Evolutionary conservation across 2,329 filamentous ascomycete species (phyloP).

Genomic region (Penicillium thymicola): DNA sequence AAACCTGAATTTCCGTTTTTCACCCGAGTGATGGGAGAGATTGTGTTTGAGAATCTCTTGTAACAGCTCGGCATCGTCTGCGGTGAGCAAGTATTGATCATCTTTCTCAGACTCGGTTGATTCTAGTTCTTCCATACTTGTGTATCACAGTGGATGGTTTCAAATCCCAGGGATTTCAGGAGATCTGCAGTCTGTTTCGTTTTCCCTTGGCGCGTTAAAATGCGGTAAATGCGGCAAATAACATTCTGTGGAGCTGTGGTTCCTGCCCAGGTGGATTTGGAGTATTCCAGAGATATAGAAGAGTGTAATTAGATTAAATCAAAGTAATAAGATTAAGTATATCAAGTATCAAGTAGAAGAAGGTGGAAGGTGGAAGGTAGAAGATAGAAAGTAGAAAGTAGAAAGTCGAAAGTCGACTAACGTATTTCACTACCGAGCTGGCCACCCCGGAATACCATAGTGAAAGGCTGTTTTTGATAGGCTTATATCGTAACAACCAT

Average conservation of each 20-base stretch:
- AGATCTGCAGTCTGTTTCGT: too few relatives aligned
- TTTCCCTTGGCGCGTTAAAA: too few relatives aligned
- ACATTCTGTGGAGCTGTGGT: background rate
- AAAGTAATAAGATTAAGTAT: background rate
- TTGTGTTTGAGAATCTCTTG: conserved; percentile 45
- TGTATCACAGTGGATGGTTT: background rate
- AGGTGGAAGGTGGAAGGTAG: background rate
- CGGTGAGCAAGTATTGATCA: conserved; percentile 48
- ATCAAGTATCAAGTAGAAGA: background rate
- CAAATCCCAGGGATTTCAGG: background rate
- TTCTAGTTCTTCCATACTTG: background rate
- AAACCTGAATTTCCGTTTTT: conserved; percentile 38
- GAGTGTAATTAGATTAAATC: background rate
- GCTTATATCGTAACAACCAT: too few relatives aligned
- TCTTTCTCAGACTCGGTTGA: background rate
- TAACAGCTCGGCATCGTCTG: conserved; percentile 48
- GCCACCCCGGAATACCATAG: too few relatives aligned
- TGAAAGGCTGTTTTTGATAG: too few relatives aligned
- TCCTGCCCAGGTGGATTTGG: background rate
- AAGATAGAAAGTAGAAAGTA: background rate
- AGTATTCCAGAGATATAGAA: background rate
- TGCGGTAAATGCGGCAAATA: background rate
- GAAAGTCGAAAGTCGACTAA: too few relatives aligned
- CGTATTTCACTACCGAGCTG: too few relatives aligned
- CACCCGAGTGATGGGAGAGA: conserved; percentile 37